Evolutionary conservation across 2,329 filamentous ascomycete genomes (phyloP).

Genomic region (Decorospora gaudefroyi): DNA sequence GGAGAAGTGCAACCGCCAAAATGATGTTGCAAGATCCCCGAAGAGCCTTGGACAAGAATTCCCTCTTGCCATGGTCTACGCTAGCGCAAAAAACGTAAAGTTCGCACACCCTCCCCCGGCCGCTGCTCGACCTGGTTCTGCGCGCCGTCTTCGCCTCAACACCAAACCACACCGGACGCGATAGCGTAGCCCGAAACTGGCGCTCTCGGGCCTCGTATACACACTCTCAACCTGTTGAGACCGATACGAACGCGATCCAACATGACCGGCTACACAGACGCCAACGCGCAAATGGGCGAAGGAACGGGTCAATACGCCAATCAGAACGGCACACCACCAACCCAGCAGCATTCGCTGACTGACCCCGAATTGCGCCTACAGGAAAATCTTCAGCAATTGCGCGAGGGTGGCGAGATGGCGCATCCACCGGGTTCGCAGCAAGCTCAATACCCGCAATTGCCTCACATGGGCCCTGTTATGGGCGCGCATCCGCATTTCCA

Average conservation of each 20-base stretch:
- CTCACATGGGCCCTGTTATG: conserved; percentile 35
- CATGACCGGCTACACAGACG: conserved; percentile 45
- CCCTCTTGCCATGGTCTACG: conserved; percentile 25
- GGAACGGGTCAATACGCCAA: conserved; percentile 42
- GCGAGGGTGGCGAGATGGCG: conserved; percentile 40
- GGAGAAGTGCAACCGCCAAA: conserved; percentile 16
- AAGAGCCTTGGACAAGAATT: conserved; percentile 11
- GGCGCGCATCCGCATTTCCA: conserved; percentile 45
- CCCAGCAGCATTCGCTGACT: conserved; percentile 39
- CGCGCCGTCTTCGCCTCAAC: conserved; percentile 28
- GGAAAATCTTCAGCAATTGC: conserved; percentile 44
- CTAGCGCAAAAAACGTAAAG: conserved; percentile 44
- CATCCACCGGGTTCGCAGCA: conserved; percentile 33
- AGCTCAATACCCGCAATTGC: conserved; percentile 36
- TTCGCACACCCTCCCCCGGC: conserved; percentile 39
- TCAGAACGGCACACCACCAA: conserved; percentile 44
- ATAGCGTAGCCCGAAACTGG: conserved; percentile 18
- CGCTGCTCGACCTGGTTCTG: conserved; percentile 23
- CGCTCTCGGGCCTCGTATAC: background rate
- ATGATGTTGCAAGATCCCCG: conserved; percentile 16
- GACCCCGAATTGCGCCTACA: conserved; percentile 44
- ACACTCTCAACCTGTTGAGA: background rate
- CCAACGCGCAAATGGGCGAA: conserved; percentile 43
- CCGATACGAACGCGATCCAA: conserved; percentile 22
- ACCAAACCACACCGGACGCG: conserved; percentile 26